These are phyloP conservation scores for Hondaea fermentalgiana DNA, from an alignment of 108 stramenopile genomes.

Conservation along the genomic window DNA sequence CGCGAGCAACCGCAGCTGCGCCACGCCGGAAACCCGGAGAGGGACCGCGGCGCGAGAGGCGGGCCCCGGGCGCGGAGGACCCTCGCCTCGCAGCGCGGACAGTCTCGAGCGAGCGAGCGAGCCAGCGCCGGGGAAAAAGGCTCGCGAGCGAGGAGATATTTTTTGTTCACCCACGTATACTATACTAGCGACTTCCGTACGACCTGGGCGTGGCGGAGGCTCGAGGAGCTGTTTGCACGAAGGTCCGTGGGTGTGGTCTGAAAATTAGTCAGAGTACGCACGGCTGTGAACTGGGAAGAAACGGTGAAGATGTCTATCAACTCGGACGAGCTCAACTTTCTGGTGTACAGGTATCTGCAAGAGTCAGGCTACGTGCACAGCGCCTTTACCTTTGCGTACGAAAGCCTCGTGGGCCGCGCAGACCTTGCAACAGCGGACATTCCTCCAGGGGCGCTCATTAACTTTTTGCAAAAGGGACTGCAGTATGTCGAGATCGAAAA, in stretches of 20 bases:
- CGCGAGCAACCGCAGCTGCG: no score
- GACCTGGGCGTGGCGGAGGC: no score
- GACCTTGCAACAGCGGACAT: constrained; percentile 16
- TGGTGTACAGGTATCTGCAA: constrained; percentile 38
- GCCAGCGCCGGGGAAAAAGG: neutral
- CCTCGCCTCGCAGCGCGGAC: neutral
- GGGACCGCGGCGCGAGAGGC: no score
- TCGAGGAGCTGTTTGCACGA: no score
- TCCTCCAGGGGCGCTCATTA: constrained; percentile 33
- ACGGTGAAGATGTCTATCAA: neutral
- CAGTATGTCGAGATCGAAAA: constrained; percentile 35
- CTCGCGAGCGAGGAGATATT: no score
- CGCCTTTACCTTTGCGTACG: constrained; percentile 33
- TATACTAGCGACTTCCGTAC: no score
- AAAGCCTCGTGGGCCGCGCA: constrained; percentile 20
- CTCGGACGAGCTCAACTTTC: constrained; percentile 33
- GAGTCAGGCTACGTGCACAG: constrained; percentile 31
- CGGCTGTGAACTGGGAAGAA: no score
- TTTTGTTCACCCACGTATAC: no score
- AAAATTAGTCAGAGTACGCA: no score
- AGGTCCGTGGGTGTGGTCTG: no score
- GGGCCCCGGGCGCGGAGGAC: no score
- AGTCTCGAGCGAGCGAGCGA: neutral
- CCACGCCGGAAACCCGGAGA: no score
- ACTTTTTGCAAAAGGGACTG: constrained; percentile 31